Percentiles rank a stretch among this genome's conserved stretches.
Conservation (phyloP, 2,329 filamentous ascomycete genomes). For the Sporothrix globosa region DNA sequence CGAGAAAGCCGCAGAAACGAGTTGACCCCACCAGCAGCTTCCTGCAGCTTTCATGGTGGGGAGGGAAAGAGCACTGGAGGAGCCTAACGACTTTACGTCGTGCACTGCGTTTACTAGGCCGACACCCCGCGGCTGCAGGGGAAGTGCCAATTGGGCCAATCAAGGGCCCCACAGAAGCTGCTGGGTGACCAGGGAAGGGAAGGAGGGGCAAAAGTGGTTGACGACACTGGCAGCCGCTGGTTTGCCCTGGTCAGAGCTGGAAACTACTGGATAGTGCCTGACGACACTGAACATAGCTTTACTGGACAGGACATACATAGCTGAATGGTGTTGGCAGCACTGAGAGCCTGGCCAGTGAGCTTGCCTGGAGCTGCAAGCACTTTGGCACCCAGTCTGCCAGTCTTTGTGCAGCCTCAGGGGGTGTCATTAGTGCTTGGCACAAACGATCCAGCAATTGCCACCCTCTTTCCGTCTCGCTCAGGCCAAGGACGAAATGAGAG, state of each 20-base stretch:
- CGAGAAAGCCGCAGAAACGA: slow-evolving; percentile 37
- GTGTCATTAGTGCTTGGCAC: not conserved
- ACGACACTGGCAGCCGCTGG: not conserved
- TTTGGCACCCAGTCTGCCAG: not conserved
- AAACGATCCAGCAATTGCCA: slow-evolving; percentile 20
- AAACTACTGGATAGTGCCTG: slow-evolving; percentile 21
- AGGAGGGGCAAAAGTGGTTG: slow-evolving; percentile 11
- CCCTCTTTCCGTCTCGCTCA: not conserved
- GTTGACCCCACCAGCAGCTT: slow-evolving; percentile 34
- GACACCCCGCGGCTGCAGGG: slow-evolving; percentile 31
- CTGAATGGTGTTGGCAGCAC: not conserved
- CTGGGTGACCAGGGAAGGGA: slow-evolving; percentile 22
- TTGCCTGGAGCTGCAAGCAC: slow-evolving; percentile 22
- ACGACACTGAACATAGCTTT: slow-evolving; percentile 1
- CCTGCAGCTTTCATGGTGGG: slow-evolving; percentile 28
- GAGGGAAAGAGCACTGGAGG: not conserved
- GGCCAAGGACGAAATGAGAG: not conserved
- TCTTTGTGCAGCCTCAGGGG: too few species aligned
- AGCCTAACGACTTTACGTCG: slow-evolving; percentile 6
- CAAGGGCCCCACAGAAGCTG: slow-evolving; percentile 26
- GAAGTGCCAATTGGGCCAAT: slow-evolving; percentile 25
- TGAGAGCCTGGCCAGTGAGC: not conserved
- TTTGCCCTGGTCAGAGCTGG: slow-evolving; percentile 11
- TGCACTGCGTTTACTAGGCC: slow-evolving; percentile 18
- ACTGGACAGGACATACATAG: not conserved